Conservation (phyloP, 208 protist genomes). For the Vickermania spadyakhi region DNA sequence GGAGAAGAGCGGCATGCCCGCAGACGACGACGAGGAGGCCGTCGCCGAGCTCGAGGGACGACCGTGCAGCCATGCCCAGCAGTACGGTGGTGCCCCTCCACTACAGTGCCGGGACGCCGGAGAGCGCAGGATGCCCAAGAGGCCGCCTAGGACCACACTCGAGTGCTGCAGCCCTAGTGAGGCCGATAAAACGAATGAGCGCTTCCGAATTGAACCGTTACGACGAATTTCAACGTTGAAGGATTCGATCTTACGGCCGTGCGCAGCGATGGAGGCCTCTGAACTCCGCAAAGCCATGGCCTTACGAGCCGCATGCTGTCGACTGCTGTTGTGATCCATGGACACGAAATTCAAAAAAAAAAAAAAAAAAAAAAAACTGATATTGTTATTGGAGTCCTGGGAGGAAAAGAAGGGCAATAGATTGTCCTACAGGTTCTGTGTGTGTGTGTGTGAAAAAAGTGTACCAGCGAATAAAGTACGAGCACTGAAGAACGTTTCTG, state of each 20-base stretch:
- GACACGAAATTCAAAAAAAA: constrained; percentile 4
- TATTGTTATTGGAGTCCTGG: too few relatives aligned
- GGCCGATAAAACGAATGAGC: constrained; percentile 42
- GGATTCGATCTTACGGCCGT: constrained; percentile 61
- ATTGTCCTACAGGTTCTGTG: too few relatives aligned
- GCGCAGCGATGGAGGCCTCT: constrained; percentile 44
- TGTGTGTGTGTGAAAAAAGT: too few relatives aligned
- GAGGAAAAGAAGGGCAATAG: too few relatives aligned
- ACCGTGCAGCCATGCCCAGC: too few relatives aligned
- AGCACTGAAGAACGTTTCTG: too few relatives aligned
- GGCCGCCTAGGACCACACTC: neutral
- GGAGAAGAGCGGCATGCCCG: constrained; percentile 4
- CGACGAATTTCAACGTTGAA: constrained; percentile 83
- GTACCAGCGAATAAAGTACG: too few relatives aligned
- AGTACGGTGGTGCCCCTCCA: neutral
- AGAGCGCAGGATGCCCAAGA: too few relatives aligned
- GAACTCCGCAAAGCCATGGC: constrained; percentile 6
- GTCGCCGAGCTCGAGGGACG: constrained; percentile 43
- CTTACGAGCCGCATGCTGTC: neutral
- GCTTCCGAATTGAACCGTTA: constrained; percentile 75
- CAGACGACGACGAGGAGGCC: constrained; percentile 17
- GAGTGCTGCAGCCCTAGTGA: constrained; percentile 26
- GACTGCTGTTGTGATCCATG: neutral
- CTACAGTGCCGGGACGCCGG: too few relatives aligned
- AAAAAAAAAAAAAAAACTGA: constrained; percentile 18